Conservation (phyloP, 768 basidiomycete genomes). For the Mycena alexandri region DNA sequence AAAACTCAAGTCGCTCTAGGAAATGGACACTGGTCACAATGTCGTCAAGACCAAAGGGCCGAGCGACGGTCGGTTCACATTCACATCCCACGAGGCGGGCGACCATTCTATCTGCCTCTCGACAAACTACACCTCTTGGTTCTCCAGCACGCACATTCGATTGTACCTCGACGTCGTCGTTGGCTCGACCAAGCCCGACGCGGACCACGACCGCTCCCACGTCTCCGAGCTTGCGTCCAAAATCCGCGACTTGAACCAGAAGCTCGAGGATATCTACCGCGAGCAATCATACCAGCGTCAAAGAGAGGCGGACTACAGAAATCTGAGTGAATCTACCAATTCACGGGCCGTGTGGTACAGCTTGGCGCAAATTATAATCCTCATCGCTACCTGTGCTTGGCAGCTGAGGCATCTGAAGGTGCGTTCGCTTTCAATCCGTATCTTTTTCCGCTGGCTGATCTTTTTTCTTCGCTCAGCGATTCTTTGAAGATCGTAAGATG, state of each 20-base stretch:
- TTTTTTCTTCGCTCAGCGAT: conserved; percentile 60
- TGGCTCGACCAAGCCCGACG: conserved; percentile 87
- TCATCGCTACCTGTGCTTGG: conserved; percentile 91
- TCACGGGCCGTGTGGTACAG: conserved; percentile 96
- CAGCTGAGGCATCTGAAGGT: conserved; percentile 94
- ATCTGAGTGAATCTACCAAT: conserved; percentile 92
- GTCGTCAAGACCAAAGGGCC: conserved; percentile 94
- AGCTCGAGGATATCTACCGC: conserved; percentile 90
- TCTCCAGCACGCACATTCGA: conserved; percentile 87
- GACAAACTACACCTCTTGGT: conserved; percentile 93
- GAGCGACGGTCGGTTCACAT: conserved; percentile 92
- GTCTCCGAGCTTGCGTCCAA: conserved; percentile 85
- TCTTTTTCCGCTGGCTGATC: conserved; percentile 13
- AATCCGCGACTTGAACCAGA: conserved; percentile 93
- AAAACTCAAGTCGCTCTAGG: conserved; percentile 61
- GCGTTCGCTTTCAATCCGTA: conserved; percentile 42
- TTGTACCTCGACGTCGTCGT: conserved; percentile 96
- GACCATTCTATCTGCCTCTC: conserved; percentile 98
- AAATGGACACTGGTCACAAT: conserved; percentile 83
- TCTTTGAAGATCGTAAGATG: conserved; percentile 90
- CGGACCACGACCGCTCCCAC: conserved; percentile 89
- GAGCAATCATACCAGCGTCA: conserved; percentile 99
- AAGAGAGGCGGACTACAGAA: conserved; percentile 89
- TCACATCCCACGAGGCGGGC: conserved; percentile 96
- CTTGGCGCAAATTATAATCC: conserved; percentile 84